phyloP scores from a whole-genome alignment of 768 basidiomycete genomes.

The Lactifluus volemus region DNA sequence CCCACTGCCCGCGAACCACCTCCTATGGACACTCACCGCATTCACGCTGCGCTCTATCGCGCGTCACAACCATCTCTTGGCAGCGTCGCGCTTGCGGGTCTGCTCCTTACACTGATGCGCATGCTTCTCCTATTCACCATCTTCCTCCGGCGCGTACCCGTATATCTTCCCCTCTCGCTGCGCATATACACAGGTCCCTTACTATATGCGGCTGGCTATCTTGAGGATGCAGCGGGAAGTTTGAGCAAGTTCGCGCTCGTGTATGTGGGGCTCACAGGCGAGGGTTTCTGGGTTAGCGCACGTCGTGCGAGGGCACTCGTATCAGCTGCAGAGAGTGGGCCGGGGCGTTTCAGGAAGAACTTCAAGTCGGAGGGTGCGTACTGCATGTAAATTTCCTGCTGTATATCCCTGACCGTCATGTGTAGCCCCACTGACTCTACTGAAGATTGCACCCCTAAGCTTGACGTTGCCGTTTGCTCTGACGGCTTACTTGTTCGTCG shows the following conservation, averaged over 20 bases:
- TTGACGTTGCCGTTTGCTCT: constrained; percentile 78
- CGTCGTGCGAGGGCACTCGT: constrained; percentile 49
- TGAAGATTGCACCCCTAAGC: constrained; percentile 70
- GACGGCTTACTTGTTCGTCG: constrained; percentile 81
- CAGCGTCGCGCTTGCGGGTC: constrained; percentile 63
- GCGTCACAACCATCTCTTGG: constrained; percentile 79
- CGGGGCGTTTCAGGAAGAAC: constrained; percentile 35
- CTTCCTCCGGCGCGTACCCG: constrained; percentile 48
- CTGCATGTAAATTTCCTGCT: neutral
- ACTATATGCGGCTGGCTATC: constrained; percentile 32
- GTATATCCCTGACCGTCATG: neutral
- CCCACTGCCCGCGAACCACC: constrained; percentile 30
- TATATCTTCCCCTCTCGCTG: constrained; percentile 38
- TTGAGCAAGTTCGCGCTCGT: constrained; percentile 51
- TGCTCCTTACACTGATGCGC: constrained; percentile 67
- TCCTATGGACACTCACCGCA: constrained; percentile 56
- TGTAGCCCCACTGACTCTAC: constrained; percentile 55
- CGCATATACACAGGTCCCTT: constrained; percentile 37
- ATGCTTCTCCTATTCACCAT: constrained; percentile 42
- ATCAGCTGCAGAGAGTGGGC: constrained; percentile 42
- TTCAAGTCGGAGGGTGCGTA: constrained; percentile 53
- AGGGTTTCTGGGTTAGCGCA: constrained; percentile 43
- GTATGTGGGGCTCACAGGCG: constrained; percentile 49
- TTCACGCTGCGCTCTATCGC: constrained; percentile 70
- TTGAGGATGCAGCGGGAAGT: constrained; percentile 40